phyloP scores from a whole-genome alignment of 1,284 basidiomycete genomes.

The Apiotrichum akiyoshidainum region DNA sequence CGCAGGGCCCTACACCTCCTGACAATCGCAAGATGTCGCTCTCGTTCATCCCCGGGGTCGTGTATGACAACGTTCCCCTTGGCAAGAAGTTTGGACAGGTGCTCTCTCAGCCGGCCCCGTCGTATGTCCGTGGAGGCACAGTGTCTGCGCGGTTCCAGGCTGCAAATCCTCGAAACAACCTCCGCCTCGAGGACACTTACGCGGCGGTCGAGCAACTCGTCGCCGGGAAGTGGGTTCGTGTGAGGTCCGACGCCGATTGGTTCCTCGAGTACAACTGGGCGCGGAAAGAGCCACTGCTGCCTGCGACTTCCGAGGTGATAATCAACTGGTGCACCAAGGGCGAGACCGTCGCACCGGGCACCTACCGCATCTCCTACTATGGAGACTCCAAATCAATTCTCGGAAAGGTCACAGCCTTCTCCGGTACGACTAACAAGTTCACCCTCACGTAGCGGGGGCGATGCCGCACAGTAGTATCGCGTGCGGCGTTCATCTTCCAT shows the following conservation, averaged over 20 bases:
- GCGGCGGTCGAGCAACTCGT: slow-evolving; percentile 12
- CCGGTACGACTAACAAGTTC: no score
- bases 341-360: no score
- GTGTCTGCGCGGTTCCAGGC: slow-evolving; percentile 10
- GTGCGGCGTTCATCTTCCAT: no score
- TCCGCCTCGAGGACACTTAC: slow-evolving; percentile 17
- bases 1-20: background rate
- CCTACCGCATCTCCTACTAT: no score
- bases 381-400: no score
- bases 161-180: slow-evolving; percentile 22
- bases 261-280: slow-evolving; percentile 13
- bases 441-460: no score
- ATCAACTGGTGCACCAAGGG: no score
- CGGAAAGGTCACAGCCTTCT: no score
- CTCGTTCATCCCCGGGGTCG: slow-evolving; percentile 6
- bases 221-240: slow-evolving; percentile 10
- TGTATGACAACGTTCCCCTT: slow-evolving; percentile 14
- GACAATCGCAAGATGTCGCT: slow-evolving; percentile 7
- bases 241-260: slow-evolving; percentile 16
- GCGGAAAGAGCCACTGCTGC: background rate
- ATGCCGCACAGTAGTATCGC: no score
- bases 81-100: slow-evolving; percentile 11
- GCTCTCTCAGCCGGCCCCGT: slow-evolving; percentile 2
- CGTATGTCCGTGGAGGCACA: background rate
- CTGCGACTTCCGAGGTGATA: no score